Evolutionary conservation across 495 filamentous ascomycete genomes (phyloP).

Genomic region (Penicillium ochrochloron): DNA sequence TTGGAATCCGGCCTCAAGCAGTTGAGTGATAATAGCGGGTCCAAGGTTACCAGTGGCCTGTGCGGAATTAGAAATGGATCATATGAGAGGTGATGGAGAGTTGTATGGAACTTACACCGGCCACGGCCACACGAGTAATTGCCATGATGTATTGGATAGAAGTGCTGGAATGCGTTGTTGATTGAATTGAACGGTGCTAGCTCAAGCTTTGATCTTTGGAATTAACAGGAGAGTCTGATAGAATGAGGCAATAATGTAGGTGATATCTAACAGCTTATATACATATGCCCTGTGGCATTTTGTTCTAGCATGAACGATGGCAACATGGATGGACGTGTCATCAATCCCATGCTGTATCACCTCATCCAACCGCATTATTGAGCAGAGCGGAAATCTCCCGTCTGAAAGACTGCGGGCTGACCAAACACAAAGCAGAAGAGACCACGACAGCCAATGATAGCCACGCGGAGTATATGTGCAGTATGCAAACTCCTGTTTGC

Average conservation of each 20-base stretch:
- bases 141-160: slow-evolving; percentile 11
- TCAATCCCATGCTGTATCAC: not conserved
- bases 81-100: not conserved
- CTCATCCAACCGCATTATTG: not conserved
- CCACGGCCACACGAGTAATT: slow-evolving; percentile 17
- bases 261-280: not conserved
- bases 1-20: slow-evolving; percentile 59
- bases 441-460: not conserved
- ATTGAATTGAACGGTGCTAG: not conserved
- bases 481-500: not conserved
- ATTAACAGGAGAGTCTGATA: not conserved
- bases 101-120: slow-evolving; percentile 11
- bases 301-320: not conserved
- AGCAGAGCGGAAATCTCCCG: not conserved
- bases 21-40: slow-evolving; percentile 54
- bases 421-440: not conserved
- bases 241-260: not conserved
- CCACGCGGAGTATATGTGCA: not conserved
- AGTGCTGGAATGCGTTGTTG: too few relatives aligned
- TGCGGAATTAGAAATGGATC: not conserved
- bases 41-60: slow-evolving; percentile 66
- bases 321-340: not conserved
- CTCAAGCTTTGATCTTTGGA: not conserved
- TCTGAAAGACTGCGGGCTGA: not conserved
- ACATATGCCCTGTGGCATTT: not conserved